These are phyloP conservation scores for Hyaloscypha finlandica DNA, from an alignment of 495 filamentous ascomycete genomes.

Conservation along the genomic window DNA sequence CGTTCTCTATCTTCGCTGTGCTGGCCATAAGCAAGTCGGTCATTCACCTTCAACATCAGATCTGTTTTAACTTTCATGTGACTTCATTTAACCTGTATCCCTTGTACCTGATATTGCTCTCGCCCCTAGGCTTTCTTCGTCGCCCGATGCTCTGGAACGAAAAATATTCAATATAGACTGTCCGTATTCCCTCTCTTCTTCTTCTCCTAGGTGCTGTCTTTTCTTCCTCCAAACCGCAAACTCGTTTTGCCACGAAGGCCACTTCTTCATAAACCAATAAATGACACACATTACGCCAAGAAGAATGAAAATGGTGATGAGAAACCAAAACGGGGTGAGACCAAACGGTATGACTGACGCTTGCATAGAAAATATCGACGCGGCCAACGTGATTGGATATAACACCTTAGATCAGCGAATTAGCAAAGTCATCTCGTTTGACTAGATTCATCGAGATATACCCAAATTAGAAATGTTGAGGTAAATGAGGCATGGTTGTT, in stretches of 20 bases:
- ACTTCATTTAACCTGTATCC: background rate
- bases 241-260: conserved; percentile 7
- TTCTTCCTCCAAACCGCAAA: background rate
- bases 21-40: no score
- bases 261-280: conserved; percentile 8
- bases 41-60: background rate
- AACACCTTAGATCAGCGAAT: background rate
- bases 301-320: background rate
- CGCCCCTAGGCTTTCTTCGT: background rate
- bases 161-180: background rate
- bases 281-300: conserved; percentile 7
- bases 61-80: background rate
- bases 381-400: conserved; percentile 1
- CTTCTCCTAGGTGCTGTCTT: conserved; percentile 4
- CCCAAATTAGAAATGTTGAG: conserved; percentile 2
- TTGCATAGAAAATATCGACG: conserved; percentile 11
- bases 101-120: background rate
- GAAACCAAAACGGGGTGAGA: conserved; percentile 5
- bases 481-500: background rate
- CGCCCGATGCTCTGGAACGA: background rate
- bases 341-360: conserved; percentile 5
- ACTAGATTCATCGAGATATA: background rate
- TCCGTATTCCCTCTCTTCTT: background rate
- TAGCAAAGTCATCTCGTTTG: background rate
- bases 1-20: no score